Conservation (phyloP, 305 asterid genomes). For the Euphrasia arctica region DNA sequence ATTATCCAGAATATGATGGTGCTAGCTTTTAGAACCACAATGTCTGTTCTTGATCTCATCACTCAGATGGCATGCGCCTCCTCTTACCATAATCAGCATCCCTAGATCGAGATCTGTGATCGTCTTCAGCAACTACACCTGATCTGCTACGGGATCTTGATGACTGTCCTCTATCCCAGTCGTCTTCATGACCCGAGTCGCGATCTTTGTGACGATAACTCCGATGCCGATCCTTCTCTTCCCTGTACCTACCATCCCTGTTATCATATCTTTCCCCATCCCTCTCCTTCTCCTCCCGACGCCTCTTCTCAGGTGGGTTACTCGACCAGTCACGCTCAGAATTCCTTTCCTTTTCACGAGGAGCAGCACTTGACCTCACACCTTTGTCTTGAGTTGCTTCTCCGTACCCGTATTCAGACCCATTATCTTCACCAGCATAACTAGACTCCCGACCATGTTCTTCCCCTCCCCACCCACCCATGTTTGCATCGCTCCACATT, state of each 20-base stretch:
- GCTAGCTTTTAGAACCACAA: slow-evolving; percentile 19
- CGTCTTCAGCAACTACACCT: slow-evolving; percentile 41
- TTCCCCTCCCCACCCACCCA: slow-evolving; percentile 72
- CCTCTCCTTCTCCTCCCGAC: slow-evolving; percentile 51
- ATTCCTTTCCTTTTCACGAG: slow-evolving; percentile 50
- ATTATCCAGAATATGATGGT: slow-evolving; percentile 29
- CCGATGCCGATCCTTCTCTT: slow-evolving; percentile 60
- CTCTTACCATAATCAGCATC: slow-evolving; percentile 69
- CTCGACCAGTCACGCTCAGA: slow-evolving; percentile 56
- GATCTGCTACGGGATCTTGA: slow-evolving; percentile 57
- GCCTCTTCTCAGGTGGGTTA: slow-evolving; percentile 49
- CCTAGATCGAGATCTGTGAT: slow-evolving; percentile 58
- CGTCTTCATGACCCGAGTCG: slow-evolving; percentile 43
- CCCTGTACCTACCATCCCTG: slow-evolving; percentile 46
- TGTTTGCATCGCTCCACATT: slow-evolving; percentile 57
- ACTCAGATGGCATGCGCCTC: slow-evolving; percentile 59
- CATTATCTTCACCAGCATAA: slow-evolving; percentile 65
- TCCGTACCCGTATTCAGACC: slow-evolving; percentile 57
- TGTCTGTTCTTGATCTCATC: slow-evolving; percentile 25
- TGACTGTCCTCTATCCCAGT: slow-evolving; percentile 45
- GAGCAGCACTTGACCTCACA: slow-evolving; percentile 45
- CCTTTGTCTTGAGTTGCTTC: slow-evolving; percentile 67
- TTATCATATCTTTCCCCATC: slow-evolving; percentile 47
- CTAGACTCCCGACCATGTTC: slow-evolving; percentile 76
- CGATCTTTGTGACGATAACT: slow-evolving; percentile 61